Percentiles rank a stretch among this genome's conserved stretches.
Conservation (phyloP, 2,329 filamentous ascomycete genomes). For the Aspergillus aculeatus region DNA sequence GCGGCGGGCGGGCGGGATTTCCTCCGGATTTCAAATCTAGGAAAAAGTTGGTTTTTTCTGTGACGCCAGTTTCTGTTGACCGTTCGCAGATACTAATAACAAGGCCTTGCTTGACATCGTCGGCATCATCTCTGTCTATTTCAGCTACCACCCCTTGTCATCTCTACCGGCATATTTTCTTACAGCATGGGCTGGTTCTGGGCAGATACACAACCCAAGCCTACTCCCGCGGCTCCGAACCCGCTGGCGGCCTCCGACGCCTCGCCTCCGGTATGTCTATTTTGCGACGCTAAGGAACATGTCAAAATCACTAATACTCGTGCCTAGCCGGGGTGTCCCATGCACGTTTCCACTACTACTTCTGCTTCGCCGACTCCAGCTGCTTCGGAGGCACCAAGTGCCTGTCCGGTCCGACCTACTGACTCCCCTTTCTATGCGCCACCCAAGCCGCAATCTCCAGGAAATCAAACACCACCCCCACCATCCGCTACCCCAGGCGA, state of each 20-base stretch:
- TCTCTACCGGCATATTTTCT: neutral
- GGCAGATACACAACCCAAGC: constrained; percentile 54
- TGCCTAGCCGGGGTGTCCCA: constrained; percentile 65
- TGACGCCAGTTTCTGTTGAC: neutral
- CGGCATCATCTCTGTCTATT: constrained; percentile 7
- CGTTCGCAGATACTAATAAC: neutral
- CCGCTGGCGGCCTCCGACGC: constrained; percentile 48
- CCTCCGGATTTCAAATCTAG: constrained; percentile 6
- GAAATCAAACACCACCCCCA: constrained; percentile 32
- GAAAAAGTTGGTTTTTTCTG: neutral
- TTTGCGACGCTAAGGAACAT: neutral
- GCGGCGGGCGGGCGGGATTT: constrained; percentile 5
- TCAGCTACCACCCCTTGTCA: constrained; percentile 14
- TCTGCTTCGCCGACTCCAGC: constrained; percentile 28
- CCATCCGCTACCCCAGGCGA: constrained; percentile 25
- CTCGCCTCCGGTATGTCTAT: constrained; percentile 54
- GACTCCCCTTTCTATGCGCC: constrained; percentile 49
- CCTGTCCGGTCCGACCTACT: constrained; percentile 51
- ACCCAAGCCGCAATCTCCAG: constrained; percentile 31
- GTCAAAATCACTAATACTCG: constrained; percentile 18
- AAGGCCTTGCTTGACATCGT: neutral
- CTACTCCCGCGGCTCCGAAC: constrained; percentile 47
- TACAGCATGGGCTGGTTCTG: constrained; percentile 68
- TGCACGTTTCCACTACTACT: constrained; percentile 56
- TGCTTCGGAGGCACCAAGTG: constrained; percentile 29